Conservation (phyloP, 768 basidiomycete species). For the Krasilnikovozyma curviuscula region DNA sequence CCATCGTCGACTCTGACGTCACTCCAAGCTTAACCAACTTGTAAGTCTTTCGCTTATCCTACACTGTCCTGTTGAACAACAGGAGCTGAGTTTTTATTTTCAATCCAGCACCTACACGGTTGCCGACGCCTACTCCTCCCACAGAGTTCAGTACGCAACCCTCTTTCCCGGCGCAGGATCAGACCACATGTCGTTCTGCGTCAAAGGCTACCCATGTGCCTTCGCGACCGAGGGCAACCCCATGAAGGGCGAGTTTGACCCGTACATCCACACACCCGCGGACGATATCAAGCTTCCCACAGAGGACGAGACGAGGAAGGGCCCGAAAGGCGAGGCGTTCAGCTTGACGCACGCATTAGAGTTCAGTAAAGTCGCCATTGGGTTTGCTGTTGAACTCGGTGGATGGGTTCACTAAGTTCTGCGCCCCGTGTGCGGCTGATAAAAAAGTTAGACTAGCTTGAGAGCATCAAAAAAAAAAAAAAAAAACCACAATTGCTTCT, state of each 20-base stretch:
- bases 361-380: no score
- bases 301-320: no score
- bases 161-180: slow-evolving; percentile 9
- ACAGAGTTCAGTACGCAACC: neutral
- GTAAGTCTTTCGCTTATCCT: neutral
- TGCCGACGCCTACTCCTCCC: neutral
- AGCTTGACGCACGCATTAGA: no score
- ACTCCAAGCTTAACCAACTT: slow-evolving; percentile 14
- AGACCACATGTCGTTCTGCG: slow-evolving; percentile 18
- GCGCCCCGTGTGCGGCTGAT: no score
- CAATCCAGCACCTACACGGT: slow-evolving; percentile 5
- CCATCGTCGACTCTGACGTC: slow-evolving; percentile 12
- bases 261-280: slow-evolving; percentile 14
- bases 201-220: slow-evolving; percentile 13
- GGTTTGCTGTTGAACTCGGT: no score
- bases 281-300: slow-evolving; percentile 18
- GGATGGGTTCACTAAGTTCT: no score
- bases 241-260: slow-evolving; percentile 11
- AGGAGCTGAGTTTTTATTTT: neutral
- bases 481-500: no score
- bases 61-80: neutral
- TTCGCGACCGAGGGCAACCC: slow-evolving; percentile 17
- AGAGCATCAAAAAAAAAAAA: no score
- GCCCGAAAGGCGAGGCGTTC: no score
- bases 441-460: no score